phyloP scores from a whole-genome alignment of 2,329 filamentous ascomycete species.

The Diaporthe citrichinensis region DNA sequence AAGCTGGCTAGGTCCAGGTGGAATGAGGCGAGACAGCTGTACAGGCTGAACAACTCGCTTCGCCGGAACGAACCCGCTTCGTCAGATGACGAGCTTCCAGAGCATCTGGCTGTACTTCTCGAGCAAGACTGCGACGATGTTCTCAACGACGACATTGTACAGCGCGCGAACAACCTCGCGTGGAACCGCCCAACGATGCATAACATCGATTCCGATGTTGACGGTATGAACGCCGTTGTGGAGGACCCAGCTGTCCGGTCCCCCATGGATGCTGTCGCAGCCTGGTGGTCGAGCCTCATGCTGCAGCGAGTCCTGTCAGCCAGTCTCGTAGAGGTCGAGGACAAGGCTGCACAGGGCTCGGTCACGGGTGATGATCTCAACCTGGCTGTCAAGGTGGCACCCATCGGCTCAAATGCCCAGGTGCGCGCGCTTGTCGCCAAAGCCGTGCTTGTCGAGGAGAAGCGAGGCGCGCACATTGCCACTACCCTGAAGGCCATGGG shows the following conservation, averaged over 20 bases:
- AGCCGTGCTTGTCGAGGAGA: conserved; percentile 68
- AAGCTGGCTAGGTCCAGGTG: conserved; percentile 83
- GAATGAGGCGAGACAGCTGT: conserved; percentile 82
- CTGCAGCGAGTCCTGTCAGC: conserved; percentile 78
- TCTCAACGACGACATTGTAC: conserved; percentile 81
- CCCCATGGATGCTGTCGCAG: conserved; percentile 89
- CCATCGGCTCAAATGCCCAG: conserved; percentile 81
- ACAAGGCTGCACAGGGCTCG: conserved; percentile 55
- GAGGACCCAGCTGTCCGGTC: conserved; percentile 88
- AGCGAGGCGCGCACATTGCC: conserved; percentile 69
- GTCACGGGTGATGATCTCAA: conserved; percentile 67
- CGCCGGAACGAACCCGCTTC: conserved; percentile 58
- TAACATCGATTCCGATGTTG: conserved; percentile 73
- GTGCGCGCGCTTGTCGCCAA: conserved; percentile 72
- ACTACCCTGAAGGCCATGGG: conserved; percentile 67
- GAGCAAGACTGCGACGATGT: conserved; percentile 87
- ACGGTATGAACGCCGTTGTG: conserved; percentile 85
- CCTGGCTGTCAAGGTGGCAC: conserved; percentile 80
- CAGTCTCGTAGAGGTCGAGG: conserved; percentile 70
- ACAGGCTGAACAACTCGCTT: conserved; percentile 62
- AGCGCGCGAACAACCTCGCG: conserved; percentile 89
- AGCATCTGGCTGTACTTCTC: conserved; percentile 81
- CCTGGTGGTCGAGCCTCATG: conserved; percentile 87
- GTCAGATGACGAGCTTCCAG: conserved; percentile 76
- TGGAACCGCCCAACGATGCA: conserved; percentile 86